Conservation (phyloP, 2,329 filamentous ascomycete species). For the Coniochaeta ligniaria region DNA sequence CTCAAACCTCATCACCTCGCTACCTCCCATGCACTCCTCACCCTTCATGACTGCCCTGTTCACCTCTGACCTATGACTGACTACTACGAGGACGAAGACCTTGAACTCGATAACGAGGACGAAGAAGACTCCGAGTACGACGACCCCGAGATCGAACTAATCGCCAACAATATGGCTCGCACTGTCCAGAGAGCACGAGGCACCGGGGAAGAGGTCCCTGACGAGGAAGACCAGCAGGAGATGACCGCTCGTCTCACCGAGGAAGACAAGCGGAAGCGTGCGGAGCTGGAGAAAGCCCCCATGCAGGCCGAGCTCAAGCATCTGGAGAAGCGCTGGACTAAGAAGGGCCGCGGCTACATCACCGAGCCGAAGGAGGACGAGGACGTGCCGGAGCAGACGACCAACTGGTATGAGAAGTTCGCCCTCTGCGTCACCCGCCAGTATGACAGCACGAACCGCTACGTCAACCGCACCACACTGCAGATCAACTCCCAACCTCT, state of each 20-base stretch:
- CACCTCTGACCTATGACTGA: not conserved
- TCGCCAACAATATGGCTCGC: not conserved
- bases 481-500: constrained; percentile 16
- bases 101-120: not conserved
- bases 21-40: not conserved
- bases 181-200: not conserved
- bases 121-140: not conserved
- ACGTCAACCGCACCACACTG: constrained; percentile 8
- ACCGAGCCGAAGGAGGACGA: constrained; percentile 21
- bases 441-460: constrained; percentile 12
- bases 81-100: not conserved
- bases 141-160: not conserved
- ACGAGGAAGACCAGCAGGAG: constrained; percentile 12
- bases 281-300: constrained; percentile 17
- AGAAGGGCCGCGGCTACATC: constrained; percentile 18
- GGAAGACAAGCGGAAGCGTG: constrained; percentile 13
- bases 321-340: constrained; percentile 22
- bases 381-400: constrained; percentile 17
- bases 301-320: constrained; percentile 23
- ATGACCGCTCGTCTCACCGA: constrained; percentile 9
- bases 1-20: not conserved
- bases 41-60: not conserved
- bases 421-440: constrained; percentile 17
- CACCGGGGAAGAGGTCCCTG: constrained; percentile 1
- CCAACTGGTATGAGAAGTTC: constrained; percentile 22